phyloP scores from a whole-genome alignment of 2,329 filamentous ascomycete genomes.

The Dendryphion nanum region DNA sequence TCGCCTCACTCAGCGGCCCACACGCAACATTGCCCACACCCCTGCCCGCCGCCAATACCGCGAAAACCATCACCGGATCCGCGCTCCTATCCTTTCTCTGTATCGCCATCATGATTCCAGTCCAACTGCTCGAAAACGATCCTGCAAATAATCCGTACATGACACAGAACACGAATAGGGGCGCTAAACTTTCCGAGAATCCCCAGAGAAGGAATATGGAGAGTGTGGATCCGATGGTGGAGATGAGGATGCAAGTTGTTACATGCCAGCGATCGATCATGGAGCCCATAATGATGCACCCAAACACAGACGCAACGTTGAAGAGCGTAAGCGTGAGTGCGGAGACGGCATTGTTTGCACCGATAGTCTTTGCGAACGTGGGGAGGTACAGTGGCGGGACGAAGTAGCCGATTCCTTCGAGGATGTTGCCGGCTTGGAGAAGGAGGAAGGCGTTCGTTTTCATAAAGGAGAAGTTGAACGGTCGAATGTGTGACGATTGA shows the following conservation, averaged over 20 bases:
- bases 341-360: conserved; percentile 19
- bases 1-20: conserved; percentile 50
- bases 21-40: conserved; percentile 52
- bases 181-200: conserved; percentile 35
- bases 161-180: conserved; percentile 33
- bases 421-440: conserved; percentile 32
- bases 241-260: conserved; percentile 43
- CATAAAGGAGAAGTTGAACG: conserved; percentile 28
- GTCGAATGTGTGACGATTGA: conserved; percentile 11
- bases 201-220: conserved; percentile 51
- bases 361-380: conserved; percentile 30
- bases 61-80: conserved; percentile 47
- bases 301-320: conserved; percentile 36
- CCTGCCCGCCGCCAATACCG: conserved; percentile 45
- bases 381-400: conserved; percentile 41
- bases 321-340: conserved; percentile 36
- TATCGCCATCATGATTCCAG: conserved; percentile 25
- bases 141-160: conserved; percentile 39
- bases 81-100: conserved; percentile 19
- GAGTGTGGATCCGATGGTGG: conserved; percentile 40
- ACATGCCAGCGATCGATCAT: conserved; percentile 44
- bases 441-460: conserved; percentile 21
- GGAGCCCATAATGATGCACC: conserved; percentile 36
- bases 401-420: conserved; percentile 42
- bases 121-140: conserved; percentile 22